These are phyloP conservation scores for Hordeum marinum DNA, from an alignment of 176 grass and related monocot genomes.

Conservation along the genomic window DNA sequence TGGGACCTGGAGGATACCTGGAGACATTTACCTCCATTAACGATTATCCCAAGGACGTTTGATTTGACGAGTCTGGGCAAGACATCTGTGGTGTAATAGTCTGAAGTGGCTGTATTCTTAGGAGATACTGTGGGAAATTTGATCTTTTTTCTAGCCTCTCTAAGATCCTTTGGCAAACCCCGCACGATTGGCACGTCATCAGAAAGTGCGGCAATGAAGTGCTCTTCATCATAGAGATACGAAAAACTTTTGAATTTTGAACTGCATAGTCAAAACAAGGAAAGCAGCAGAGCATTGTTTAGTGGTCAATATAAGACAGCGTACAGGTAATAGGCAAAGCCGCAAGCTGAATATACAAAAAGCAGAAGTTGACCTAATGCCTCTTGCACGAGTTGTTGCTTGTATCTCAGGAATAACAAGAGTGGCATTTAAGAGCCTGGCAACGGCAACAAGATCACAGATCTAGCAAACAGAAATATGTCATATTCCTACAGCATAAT, in stretches of 20 bases:
- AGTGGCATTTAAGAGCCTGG: constrained; percentile 95
- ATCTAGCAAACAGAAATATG: constrained; percentile 67
- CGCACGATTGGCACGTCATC: constrained; percentile 67
- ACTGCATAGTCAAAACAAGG: constrained; percentile 44
- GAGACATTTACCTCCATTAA: constrained; percentile 94
- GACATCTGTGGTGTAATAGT: constrained; percentile 71
- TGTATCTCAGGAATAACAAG: constrained; percentile 97
- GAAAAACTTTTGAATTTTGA: constrained; percentile 98
- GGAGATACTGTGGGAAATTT: constrained; percentile 95
- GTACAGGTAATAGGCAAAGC: constrained; percentile 9
- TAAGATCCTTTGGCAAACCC: constrained; percentile 77
- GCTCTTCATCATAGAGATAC: constrained; percentile 90
- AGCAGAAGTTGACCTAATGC: constrained; percentile 58
- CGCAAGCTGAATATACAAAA: constrained; percentile 5
- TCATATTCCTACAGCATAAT: constrained; percentile 27
- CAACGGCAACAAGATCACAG: constrained; percentile 88
- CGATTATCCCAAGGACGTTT: constrained; percentile 84
- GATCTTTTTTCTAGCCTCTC: constrained; percentile 82
- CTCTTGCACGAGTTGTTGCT: constrained; percentile 85
- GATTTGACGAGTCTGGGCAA: constrained; percentile 81
- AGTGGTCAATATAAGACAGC: neutral
- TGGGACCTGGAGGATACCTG: constrained; percentile 52
- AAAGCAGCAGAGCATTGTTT: constrained; percentile 12
- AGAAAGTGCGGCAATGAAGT: constrained; percentile 75
- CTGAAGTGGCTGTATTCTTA: constrained; percentile 56